phyloP scores from a whole-genome alignment of 2,329 filamentous ascomycete genomes.

The Cladophialophora exuberans region DNA sequence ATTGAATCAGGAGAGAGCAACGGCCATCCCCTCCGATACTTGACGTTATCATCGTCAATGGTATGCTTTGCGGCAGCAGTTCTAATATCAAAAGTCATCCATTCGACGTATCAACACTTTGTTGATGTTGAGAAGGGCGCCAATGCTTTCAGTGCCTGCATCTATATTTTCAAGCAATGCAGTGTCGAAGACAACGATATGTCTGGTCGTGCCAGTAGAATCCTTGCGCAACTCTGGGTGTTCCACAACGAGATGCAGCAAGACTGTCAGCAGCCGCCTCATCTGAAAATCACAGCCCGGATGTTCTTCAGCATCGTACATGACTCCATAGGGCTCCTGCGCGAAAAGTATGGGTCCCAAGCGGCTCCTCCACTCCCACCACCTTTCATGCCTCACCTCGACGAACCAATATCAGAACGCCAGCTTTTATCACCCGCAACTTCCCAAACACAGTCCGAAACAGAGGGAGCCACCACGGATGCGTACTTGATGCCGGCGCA shows the following conservation, averaged over 20 bases:
- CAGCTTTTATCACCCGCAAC: too few relatives aligned
- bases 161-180: constrained; percentile 19
- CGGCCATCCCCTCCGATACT: background rate
- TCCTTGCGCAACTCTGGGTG: constrained; percentile 30
- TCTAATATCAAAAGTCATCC: constrained; percentile 1
- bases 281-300: constrained; percentile 22
- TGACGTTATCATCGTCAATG: background rate
- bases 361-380: too few relatives aligned
- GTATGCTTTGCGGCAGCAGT: background rate
- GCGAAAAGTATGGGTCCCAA: constrained; percentile 30
- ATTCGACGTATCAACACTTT: constrained; percentile 14
- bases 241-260: constrained; percentile 6
- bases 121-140: constrained; percentile 28
- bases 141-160: constrained; percentile 22
- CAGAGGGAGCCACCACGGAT: too few relatives aligned
- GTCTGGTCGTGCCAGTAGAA: constrained; percentile 27
- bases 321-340: constrained; percentile 31
- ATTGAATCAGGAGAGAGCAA: background rate
- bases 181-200: constrained; percentile 32
- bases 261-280: constrained; percentile 14
- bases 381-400: too few relatives aligned
- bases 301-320: constrained; percentile 28
- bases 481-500: too few relatives aligned
- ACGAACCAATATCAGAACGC: too few relatives aligned
- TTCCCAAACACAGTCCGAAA: too few relatives aligned